Base-by-base conservation (phyloP, 2,329 filamentous ascomycete genomes). In the Clarireedia paspali region DNA sequence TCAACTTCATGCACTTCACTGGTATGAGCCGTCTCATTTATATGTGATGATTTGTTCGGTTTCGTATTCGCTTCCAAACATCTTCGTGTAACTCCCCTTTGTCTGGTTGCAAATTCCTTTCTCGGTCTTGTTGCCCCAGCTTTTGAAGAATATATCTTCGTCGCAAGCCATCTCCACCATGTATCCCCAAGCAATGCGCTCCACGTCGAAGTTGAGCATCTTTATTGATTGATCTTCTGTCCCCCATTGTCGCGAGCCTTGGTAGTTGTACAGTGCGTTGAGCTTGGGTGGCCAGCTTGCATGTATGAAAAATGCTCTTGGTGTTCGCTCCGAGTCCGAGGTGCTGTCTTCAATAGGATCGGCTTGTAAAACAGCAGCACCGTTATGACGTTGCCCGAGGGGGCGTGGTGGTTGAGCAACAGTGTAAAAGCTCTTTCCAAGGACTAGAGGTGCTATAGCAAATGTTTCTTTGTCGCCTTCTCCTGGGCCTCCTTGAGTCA, bases 381-480 rank as follows among this genome's bases (percentile, higher is more conserved):
- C 59, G 30, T 57, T 51, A 0, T n/a, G 26, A 0, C 36, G 45
- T 2, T 17, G 23, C 2, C 62, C 62, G 1, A 62, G 45, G 2
- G 59, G 47, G 17, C 27, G 36, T 15, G 62, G 57, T 17, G 20
- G n/a, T 27, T 55, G 45, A 2, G 47, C 23, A 0, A 64, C 56
- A 5, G 57, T 62, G 59, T 76, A 75, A 61, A 71, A 75, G 2
- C 70, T 62, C 5, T 71, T 66, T 4, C 66, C 62, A 1, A 75
- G 63, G 10, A 67, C 72, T 3, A 71, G 59, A 7, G 76, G 74
- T 6, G 75, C 75, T 5, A 72, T 68, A 15, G 75, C 63, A 59
- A 78, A 78, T 0, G 75, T 77, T 60, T 78, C 76, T 61, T 78
- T 78, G 64, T 78, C 76, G 15, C 76, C 76, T 63, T 77, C 70